Evolutionary conservation across 768 basidiomycete genomes (phyloP).

Genomic region (Phanerochaete sordida): DNA sequence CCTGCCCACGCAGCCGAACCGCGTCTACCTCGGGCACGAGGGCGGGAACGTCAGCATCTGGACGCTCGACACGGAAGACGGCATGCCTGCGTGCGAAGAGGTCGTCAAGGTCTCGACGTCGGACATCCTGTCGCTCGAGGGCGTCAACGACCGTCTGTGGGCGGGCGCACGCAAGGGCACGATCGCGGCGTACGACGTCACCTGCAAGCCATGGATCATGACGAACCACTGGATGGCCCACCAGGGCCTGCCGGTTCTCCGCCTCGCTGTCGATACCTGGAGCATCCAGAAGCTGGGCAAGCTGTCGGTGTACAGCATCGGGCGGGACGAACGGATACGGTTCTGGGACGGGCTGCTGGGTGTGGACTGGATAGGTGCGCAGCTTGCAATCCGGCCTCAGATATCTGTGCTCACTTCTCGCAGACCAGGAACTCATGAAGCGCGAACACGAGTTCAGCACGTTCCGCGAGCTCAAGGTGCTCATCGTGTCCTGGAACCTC

Average conservation of each 20-base stretch:
- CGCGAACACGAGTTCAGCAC: constrained; percentile 74
- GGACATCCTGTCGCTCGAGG: constrained; percentile 80
- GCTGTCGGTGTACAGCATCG: constrained; percentile 72
- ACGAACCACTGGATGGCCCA: constrained; percentile 91
- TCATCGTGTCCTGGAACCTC: constrained; percentile 91
- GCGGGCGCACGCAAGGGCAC: constrained; percentile 79
- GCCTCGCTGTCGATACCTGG: constrained; percentile 66
- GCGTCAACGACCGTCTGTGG: constrained; percentile 84
- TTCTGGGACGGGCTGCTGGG: constrained; percentile 92
- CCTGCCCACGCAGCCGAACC: constrained; percentile 60
- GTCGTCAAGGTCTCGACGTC: constrained; percentile 78
- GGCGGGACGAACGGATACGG: constrained; percentile 65
- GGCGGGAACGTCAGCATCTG: constrained; percentile 89
- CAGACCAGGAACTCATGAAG: constrained; percentile 75
- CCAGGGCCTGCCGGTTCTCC: constrained; percentile 56
- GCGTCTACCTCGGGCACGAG: constrained; percentile 87
- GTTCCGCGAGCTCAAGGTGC: constrained; percentile 72
- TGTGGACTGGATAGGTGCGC: constrained; percentile 83
- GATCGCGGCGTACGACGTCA: constrained; percentile 79
- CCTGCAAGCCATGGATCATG: constrained; percentile 73
- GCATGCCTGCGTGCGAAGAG: constrained; percentile 62
- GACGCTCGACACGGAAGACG: constrained; percentile 50
- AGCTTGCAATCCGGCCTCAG: background rate
- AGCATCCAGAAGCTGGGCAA: constrained; percentile 67
- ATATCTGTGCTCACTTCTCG: background rate